Evolutionary conservation across 176 grass and related monocot species (phyloP).

Genomic region (Cenchrus americanus): DNA sequence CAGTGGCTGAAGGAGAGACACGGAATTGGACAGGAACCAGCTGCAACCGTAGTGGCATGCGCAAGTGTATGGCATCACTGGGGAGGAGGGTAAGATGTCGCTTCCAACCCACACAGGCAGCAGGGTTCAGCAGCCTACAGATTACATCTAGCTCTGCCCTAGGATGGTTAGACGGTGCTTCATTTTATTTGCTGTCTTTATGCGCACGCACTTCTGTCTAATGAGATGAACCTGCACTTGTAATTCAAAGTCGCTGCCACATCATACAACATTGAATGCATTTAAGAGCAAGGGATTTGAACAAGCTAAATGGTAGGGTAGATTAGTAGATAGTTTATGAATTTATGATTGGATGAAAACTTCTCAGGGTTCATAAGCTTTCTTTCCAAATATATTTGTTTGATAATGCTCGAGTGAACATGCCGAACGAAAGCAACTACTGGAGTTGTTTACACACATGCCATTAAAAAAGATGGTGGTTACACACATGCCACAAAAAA

Average conservation of each 20-base stretch:
- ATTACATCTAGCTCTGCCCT: not conserved
- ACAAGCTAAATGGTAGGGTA: not conserved
- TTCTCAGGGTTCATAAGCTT: not conserved
- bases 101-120: not conserved
- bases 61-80: not conserved
- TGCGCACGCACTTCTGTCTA: not conserved
- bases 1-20: no score
- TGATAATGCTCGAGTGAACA: not conserved
- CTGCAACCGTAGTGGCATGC: no score
- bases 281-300: not conserved
- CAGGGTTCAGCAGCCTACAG: not conserved
- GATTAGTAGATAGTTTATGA: not conserved
- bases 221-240: not conserved
- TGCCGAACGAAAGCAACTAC: not conserved
- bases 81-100: not conserved
- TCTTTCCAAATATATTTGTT: not conserved
- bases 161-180: not conserved
- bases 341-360: not conserved
- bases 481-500: no score
- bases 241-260: not conserved
- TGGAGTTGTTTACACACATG: no score
- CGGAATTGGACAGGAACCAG: no score
- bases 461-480: no score
- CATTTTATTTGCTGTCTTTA: not conserved
- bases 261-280: not conserved